Conservation (phyloP, 495 filamentous ascomycete species). For the Neurospora africana region DNA sequence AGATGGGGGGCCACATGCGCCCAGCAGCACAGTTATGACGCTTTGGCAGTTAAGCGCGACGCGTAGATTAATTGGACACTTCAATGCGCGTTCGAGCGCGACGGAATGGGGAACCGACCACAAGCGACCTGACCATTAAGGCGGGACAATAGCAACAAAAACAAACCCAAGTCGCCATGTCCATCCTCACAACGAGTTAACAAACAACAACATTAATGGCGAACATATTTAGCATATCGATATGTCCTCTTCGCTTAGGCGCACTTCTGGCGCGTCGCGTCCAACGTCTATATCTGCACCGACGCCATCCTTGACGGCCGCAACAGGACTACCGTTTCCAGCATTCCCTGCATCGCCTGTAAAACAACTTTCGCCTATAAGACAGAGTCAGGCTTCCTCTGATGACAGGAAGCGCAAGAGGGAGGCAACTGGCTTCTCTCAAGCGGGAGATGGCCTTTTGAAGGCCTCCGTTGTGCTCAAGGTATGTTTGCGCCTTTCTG, state of each 20-base stretch:
- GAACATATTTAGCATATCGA: constrained; percentile 9
- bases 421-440: constrained; percentile 15
- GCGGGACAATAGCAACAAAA: not conserved
- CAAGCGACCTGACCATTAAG: not conserved
- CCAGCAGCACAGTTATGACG: not conserved
- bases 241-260: constrained; percentile 26
- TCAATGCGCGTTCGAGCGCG: not conserved
- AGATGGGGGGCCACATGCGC: not conserved
- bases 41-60: constrained; percentile 6
- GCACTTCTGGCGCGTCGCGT: constrained; percentile 28
- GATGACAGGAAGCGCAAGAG: constrained; percentile 21
- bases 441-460: constrained; percentile 34
- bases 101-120: not conserved
- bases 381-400: not conserved
- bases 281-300: constrained; percentile 18
- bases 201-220: constrained; percentile 13
- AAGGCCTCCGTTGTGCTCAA: constrained; percentile 37
- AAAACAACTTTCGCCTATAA: not conserved
- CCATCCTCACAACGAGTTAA: not conserved
- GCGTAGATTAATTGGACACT: not conserved
- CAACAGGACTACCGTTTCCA: constrained; percentile 8
- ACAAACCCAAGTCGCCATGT: not conserved
- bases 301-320: constrained; percentile 20
- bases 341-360: not conserved
- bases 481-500: constrained; percentile 17